Percentiles rank a stretch among this genome's conserved stretches.
Evolutionary conservation across 2,329 filamentous ascomycete species (phyloP).

Genomic region (Alternaria longipes): DNA sequence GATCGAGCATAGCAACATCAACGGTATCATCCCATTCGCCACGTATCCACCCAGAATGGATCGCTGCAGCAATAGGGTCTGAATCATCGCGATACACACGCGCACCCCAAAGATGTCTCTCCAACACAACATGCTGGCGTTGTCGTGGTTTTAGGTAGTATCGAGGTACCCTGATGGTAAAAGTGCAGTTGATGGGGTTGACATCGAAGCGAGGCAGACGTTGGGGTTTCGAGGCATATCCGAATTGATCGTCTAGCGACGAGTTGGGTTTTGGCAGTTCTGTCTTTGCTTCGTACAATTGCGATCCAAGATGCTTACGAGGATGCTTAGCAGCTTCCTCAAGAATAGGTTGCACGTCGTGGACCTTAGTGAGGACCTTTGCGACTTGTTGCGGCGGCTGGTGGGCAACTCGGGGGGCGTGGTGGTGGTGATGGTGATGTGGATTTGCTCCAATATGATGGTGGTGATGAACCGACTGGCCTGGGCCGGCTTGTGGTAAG

Average conservation of each 20-base stretch:
- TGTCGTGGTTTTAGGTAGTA: constrained; percentile 75
- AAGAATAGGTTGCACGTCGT: constrained; percentile 65
- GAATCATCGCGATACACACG: constrained; percentile 97
- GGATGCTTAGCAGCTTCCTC: constrained; percentile 75
- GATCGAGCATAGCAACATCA: constrained; percentile 72
- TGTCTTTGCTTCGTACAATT: constrained; percentile 78
- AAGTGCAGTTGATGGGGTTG: constrained; percentile 82
- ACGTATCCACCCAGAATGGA: constrained; percentile 91
- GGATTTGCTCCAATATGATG: constrained; percentile 52
- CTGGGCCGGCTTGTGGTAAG: constrained; percentile 43
- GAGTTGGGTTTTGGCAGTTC: constrained; percentile 55
- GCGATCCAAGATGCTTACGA: constrained; percentile 83
- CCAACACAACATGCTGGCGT: constrained; percentile 83
- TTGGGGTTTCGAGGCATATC: constrained; percentile 69
- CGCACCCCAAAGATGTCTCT: constrained; percentile 88
- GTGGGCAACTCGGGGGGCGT: constrained; percentile 39
- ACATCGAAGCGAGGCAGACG: constrained; percentile 79
- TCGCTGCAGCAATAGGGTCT: constrained; percentile 89
- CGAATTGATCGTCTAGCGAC: constrained; percentile 62
- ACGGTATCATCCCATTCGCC: constrained; percentile 87
- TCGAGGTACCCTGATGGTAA: constrained; percentile 86
- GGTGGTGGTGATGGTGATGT: constrained; percentile 48
- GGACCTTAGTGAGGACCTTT: constrained; percentile 72
- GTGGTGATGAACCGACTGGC: constrained; percentile 46
- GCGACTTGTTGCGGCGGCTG: constrained; percentile 48